Base-by-base conservation (phyloP, 139 green algal genomes). In the Chloropicon primus region DNA sequence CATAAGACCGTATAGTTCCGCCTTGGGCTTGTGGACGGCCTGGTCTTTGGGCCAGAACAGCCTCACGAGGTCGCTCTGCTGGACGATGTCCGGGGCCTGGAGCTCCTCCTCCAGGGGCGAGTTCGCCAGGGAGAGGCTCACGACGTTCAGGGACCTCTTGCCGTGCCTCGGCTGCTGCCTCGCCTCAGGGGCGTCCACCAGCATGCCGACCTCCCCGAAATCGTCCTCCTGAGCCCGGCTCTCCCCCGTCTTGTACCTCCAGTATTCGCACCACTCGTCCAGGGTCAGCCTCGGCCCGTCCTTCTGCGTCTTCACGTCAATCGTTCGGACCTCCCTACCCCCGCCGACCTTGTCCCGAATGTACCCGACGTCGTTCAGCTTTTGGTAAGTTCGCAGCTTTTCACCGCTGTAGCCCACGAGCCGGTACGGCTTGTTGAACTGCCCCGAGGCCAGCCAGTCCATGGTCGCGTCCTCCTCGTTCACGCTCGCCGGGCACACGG, bases 1-100 rank as follows among this genome's bases (percentile, higher is more conserved):
- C 71, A 90, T 77, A 22, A 91, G 81, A 0, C 54, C 79, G 24
- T 90, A 90, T 28, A 88, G 77, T 74, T 87, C 79, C 24, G 83
- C 88, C 72, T 87, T 76, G 5, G 85, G 80, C 27, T 75, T 74
- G 71, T 74, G 53, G 53, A 24, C 53, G 28, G 73, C 22, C 2
- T 80, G 78, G 24, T 78, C 53, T 1, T 5, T 21, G 0, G 86
- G 84, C 86, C 86, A 88, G 1, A 78, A 74, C 0, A 26, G n/a
- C 1, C 29, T 24, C 2, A 85, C 78, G 23, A 90, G 74, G 28
- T 90, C 84, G 17, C 86, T 24, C 21, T 73, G 23, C 0, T 81
- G 25, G 17, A 88, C 82, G 24, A 80, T 24, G 10, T 5, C 29
- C 22, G 62, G 77, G 25, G n/a, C 26, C 17, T 21, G 25, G 26